These are phyloP conservation scores for Yamadazyma takamatsuzukensis DNA, from an alignment of 805 yeast genomes.

Conservation along the genomic window DNA sequence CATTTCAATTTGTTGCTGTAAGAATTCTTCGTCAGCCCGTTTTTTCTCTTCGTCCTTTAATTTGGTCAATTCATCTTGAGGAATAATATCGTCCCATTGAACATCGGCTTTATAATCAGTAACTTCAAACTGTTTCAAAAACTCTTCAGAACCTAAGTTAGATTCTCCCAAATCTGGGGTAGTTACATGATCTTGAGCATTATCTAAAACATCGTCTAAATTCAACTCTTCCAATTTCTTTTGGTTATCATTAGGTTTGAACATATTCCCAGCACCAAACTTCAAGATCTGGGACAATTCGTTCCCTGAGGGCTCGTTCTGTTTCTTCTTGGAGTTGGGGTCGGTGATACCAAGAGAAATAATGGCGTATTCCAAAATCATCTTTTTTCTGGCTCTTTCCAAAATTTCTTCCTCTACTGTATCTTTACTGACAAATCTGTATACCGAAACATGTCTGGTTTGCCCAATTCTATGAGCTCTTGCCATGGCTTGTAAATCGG, in stretches of 20 bases:
- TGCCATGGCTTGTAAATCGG: slow-evolving; percentile 99
- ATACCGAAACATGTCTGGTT: slow-evolving; percentile 95
- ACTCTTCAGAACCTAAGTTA: slow-evolving; percentile 98
- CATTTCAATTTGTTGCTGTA: slow-evolving; percentile 87
- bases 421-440: slow-evolving; percentile 95
- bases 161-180: slow-evolving; percentile 96
- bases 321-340: slow-evolving; percentile 43
- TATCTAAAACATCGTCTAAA: slow-evolving; percentile 90
- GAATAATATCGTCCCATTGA: slow-evolving; percentile 98
- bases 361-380: slow-evolving; percentile 97
- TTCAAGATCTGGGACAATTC: slow-evolving; percentile 91
- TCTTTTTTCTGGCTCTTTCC: slow-evolving; percentile 95
- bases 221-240: slow-evolving; percentile 93
- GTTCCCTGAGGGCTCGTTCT: slow-evolving; percentile 62
- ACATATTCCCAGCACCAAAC: slow-evolving; percentile 99
- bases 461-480: slow-evolving; percentile 99
- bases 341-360: slow-evolving; percentile 95
- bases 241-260: slow-evolving; percentile 91
- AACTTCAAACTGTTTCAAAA: slow-evolving; percentile 93
- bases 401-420: slow-evolving; percentile 97
- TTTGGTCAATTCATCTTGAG: slow-evolving; percentile 84
- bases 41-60: slow-evolving; percentile 89
- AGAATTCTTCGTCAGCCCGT: slow-evolving; percentile 77
- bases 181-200: slow-evolving; percentile 95
- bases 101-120: slow-evolving; percentile 98